Conservation (phyloP, 768 basidiomycete genomes). For the Plicaturopsis crispa region DNA sequence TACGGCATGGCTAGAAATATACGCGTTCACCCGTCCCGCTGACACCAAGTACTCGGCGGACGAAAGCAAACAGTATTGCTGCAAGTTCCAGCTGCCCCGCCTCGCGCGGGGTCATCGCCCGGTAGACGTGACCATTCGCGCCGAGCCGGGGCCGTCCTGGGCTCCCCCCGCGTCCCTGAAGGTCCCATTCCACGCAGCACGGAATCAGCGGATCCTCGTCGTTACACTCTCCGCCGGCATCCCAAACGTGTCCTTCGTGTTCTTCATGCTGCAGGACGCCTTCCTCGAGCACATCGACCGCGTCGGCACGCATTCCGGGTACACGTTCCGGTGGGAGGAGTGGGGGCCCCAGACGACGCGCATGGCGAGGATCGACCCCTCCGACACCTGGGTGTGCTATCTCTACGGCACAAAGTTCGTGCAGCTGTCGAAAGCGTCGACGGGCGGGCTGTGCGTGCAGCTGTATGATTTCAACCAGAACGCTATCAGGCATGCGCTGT, state of each 20-base stretch:
- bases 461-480: slow-evolving; percentile 26
- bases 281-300: slow-evolving; percentile 16
- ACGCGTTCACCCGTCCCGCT: too few relatives aligned
- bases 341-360: slow-evolving; percentile 25
- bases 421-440: too few relatives aligned
- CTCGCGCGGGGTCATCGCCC: slow-evolving; percentile 4
- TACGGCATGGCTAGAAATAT: too few relatives aligned
- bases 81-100: slow-evolving; percentile 18
- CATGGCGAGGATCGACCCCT: slow-evolving; percentile 18
- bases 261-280: slow-evolving; percentile 24
- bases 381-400: slow-evolving; percentile 27
- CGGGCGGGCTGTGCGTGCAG: too few relatives aligned
- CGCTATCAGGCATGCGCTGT: slow-evolving; percentile 10
- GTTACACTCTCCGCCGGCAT: slow-evolving; percentile 11
- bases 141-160: slow-evolving; percentile 24
- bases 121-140: slow-evolving; percentile 20
- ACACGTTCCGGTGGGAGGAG: slow-evolving; percentile 15
- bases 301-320: slow-evolving; percentile 5
- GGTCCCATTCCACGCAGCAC: slow-evolving; percentile 41
- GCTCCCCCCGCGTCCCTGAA: slow-evolving; percentile 13
- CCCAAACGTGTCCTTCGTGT: slow-evolving; percentile 10
- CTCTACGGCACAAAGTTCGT: slow-evolving; percentile 25
- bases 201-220: slow-evolving; percentile 30
- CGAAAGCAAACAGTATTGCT: too few relatives aligned
- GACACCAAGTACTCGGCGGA: too few relatives aligned